Evolutionary conservation across 2,329 filamentous ascomycete species (phyloP), one percentile per base, ranked within the genome.

Genomic region (Xylariales sp.): DNA sequence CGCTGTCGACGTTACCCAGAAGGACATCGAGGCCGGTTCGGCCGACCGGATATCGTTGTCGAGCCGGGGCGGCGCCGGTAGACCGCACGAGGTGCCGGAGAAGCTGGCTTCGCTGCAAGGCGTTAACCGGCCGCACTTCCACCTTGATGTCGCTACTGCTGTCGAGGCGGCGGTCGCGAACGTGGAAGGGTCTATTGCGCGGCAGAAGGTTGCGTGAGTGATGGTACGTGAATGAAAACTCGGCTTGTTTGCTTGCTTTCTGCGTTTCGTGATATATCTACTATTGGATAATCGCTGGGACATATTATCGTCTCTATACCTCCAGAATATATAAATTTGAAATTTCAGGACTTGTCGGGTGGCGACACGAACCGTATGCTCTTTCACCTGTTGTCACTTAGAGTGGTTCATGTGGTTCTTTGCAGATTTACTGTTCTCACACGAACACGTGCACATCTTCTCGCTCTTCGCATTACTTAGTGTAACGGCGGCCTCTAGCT

Each of bases 71-170:
- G 57, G 67, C 16, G 48, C 68, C 59, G 57, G 49, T 54, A 10
- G 74, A 0, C 77, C 78, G 39, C 77, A 75, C 65, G 76, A 14
- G 73, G 72, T 69, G 28, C 74, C 79, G 12, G 28, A 71, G 72
- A 62, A 78, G 71, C 50, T 82, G 43, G 78, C 79, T 30, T 78
- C 82, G 0, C 74, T 85, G 1, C 80, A 82, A 62, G 83, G 82
- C 2, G 77, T 84, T 62, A 85, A 86, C 75, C 76, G 83, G 70
- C 85, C 85, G 5, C 85, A 81, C 75, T 86, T 86, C 76, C 84
- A 86, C 65, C 80, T 85, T 34, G 84, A 86, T 71, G 72, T 86
- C 45, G 80, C 83, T 32, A 83, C 83, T 65, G 83, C 83, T 3
- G 78, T 85, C 6, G 83, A 85, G 73, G 81, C 81, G 34, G 80